Evolutionary conservation across 1,139 yeast genomes (phyloP).

Genomic region (Candida sojae): DNA sequence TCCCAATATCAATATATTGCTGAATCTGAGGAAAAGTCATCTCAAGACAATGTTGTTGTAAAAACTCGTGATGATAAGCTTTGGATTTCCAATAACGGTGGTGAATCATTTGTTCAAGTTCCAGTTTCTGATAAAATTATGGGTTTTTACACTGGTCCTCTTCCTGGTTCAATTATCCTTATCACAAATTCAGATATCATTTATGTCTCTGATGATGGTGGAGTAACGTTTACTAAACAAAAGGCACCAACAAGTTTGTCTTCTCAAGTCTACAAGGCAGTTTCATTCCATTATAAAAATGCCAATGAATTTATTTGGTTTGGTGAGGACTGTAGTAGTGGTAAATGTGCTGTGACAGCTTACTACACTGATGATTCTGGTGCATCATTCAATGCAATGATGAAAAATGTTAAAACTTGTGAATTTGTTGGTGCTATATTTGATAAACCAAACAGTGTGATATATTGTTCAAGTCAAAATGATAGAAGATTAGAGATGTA

Average conservation of each 20-base stretch:
- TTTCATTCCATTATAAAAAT: slow-evolving; percentile 60
- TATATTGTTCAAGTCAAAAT: slow-evolving; percentile 56
- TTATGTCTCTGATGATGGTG: slow-evolving; percentile 69
- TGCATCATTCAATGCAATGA: slow-evolving; percentile 53
- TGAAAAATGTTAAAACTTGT: slow-evolving; percentile 58
- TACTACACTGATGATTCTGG: slow-evolving; percentile 68
- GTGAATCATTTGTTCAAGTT: slow-evolving; percentile 55
- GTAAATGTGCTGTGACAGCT: slow-evolving; percentile 56
- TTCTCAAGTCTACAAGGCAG: slow-evolving; percentile 33
- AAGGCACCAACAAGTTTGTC: slow-evolving; percentile 51
- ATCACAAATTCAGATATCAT: slow-evolving; percentile 53
- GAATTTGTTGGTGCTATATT: slow-evolving; percentile 63
- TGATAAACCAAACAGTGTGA: slow-evolving; percentile 47
- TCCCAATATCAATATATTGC: slow-evolving; percentile 60
- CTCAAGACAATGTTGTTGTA: slow-evolving; percentile 74
- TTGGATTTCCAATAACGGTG: slow-evolving; percentile 79
- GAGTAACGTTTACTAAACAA: slow-evolving; percentile 47
- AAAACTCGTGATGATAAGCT: slow-evolving; percentile 53
- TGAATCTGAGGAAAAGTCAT: slow-evolving; percentile 30
- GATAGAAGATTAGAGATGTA: slow-evolving; percentile 24
- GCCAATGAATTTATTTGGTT: slow-evolving; percentile 67
- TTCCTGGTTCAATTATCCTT: slow-evolving; percentile 65
- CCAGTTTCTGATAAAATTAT: slow-evolving; percentile 50
- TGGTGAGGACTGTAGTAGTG: slow-evolving; percentile 60
- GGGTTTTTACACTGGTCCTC: slow-evolving; percentile 60